These are phyloP conservation scores for Neonectria neomacrospora DNA, from an alignment of 2,329 filamentous ascomycete species.

Conservation along the genomic window DNA sequence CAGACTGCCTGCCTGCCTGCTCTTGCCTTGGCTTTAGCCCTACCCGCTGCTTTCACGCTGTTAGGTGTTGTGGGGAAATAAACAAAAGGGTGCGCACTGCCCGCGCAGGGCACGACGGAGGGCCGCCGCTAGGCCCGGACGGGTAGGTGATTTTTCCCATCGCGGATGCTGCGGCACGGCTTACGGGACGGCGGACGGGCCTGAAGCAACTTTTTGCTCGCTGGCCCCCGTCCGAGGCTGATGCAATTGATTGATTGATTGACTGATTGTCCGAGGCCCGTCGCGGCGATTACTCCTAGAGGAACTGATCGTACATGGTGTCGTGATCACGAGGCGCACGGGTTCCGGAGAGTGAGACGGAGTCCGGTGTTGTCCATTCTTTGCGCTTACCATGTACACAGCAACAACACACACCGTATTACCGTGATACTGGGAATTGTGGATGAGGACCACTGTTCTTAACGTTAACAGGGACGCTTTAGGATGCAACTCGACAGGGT, in stretches of 20 bases:
- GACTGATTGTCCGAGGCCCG: not conserved
- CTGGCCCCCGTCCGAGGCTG: constrained; percentile 19
- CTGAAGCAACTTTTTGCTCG: not conserved
- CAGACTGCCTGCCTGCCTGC: not conserved
- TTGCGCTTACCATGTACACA: not conserved
- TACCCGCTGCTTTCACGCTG: not conserved
- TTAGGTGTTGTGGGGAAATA: constrained; percentile 22
- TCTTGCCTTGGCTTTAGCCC: not conserved
- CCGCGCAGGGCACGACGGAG: constrained; percentile 13
- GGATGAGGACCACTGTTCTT: not conserved
- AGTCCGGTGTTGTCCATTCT: not conserved
- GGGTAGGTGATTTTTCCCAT: constrained; percentile 36
- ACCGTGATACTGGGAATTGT: not conserved
- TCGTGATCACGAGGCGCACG: constrained; percentile 5
- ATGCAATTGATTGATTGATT: constrained; percentile 20
- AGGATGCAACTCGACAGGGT: not conserved
- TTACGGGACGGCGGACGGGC: constrained; percentile 8
- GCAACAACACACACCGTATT: not conserved
- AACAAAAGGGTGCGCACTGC: constrained; percentile 6
- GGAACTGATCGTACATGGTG: constrained; percentile 6
- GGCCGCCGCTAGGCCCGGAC: constrained; percentile 36
- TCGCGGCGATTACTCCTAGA: constrained; percentile 6
- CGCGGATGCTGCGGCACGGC: constrained; percentile 36
- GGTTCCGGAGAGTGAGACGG: not conserved
- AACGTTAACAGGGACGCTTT: not conserved